phyloP scores from a whole-genome alignment of 495 filamentous ascomycete genomes.

The Aspergillus panamensis region DNA sequence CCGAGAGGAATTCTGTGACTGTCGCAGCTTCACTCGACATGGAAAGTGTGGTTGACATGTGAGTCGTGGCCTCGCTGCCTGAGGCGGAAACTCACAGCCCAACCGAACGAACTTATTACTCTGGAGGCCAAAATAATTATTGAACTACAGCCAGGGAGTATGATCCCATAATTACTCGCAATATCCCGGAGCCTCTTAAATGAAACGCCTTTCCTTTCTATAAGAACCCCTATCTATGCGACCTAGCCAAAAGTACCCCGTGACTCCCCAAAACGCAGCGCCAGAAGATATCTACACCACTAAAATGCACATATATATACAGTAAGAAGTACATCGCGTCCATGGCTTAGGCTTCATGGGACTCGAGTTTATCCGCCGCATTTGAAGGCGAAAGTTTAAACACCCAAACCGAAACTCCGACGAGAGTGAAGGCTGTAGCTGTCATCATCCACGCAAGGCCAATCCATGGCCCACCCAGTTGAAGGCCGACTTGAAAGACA shows the following conservation, averaged over 20 bases:
- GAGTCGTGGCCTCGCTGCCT: conserved; percentile 9
- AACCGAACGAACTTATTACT: too few species aligned
- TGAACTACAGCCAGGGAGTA: too few species aligned
- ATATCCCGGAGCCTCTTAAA: neutral
- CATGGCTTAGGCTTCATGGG: neutral
- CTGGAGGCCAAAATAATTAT: too few species aligned
- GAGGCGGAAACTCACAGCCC: neutral
- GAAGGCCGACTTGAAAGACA: conserved; percentile 51
- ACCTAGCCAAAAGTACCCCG: neutral
- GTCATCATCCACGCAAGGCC: conserved; percentile 55
- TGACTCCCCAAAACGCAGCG: neutral
- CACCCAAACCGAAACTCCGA: conserved; percentile 37
- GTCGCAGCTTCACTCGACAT: neutral
- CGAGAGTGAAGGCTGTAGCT: conserved; percentile 38
- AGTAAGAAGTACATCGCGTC: neutral
- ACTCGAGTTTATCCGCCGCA: conserved; percentile 8
- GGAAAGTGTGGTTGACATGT: conserved; percentile 9
- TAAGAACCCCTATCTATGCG: neutral
- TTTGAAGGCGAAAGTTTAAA: conserved; percentile 32
- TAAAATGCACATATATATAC: neutral
- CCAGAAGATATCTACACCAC: neutral
- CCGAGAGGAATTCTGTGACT: neutral
- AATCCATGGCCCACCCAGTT: conserved; percentile 48
- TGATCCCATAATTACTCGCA: too few species aligned
- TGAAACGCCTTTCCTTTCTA: neutral